These are phyloP conservation scores for Zalaria obscura DNA, from an alignment of 2,329 filamentous ascomycete species.

Conservation along the genomic window DNA sequence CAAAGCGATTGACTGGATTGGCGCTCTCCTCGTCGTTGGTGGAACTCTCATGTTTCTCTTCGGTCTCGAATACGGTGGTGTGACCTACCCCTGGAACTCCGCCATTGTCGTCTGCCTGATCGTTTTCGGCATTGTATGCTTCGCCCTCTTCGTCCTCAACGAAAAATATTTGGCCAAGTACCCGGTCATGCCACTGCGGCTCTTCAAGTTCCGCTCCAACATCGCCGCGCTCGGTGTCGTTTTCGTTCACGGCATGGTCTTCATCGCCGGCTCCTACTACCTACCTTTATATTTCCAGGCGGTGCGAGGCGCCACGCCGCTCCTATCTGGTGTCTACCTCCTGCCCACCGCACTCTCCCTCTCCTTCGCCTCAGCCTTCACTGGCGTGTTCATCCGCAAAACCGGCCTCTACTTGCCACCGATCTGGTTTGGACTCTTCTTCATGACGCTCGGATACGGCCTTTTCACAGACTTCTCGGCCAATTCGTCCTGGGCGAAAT, in stretches of 20 bases:
- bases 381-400: slow-evolving; percentile 28
- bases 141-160: slow-evolving; percentile 51
- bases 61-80: slow-evolving; percentile 72
- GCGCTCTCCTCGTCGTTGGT: slow-evolving; percentile 53
- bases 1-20: slow-evolving; percentile 52
- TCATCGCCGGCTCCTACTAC: slow-evolving; percentile 68
- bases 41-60: slow-evolving; percentile 77
- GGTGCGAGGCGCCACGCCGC: slow-evolving; percentile 51
- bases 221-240: slow-evolving; percentile 50
- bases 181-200: slow-evolving; percentile 60
- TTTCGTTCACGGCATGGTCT: slow-evolving; percentile 62
- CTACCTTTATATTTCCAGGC: slow-evolving; percentile 77
- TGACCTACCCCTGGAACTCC: slow-evolving; percentile 60
- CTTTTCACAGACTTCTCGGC: slow-evolving; percentile 23
- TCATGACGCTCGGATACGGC: slow-evolving; percentile 24
- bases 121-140: slow-evolving; percentile 6
- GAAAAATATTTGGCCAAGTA: slow-evolving; percentile 63
- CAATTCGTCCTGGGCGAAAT: slow-evolving; percentile 20
- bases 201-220: slow-evolving; percentile 56
- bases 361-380: slow-evolving; percentile 17
- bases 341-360: slow-evolving; percentile 20
- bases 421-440: slow-evolving; percentile 33
- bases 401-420: slow-evolving; percentile 34
- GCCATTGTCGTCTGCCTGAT: slow-evolving; percentile 39
- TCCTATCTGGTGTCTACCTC: slow-evolving; percentile 54